Evolutionary conservation across 768 basidiomycete genomes (phyloP).

Genomic region (Calocybe cyanea): DNA sequence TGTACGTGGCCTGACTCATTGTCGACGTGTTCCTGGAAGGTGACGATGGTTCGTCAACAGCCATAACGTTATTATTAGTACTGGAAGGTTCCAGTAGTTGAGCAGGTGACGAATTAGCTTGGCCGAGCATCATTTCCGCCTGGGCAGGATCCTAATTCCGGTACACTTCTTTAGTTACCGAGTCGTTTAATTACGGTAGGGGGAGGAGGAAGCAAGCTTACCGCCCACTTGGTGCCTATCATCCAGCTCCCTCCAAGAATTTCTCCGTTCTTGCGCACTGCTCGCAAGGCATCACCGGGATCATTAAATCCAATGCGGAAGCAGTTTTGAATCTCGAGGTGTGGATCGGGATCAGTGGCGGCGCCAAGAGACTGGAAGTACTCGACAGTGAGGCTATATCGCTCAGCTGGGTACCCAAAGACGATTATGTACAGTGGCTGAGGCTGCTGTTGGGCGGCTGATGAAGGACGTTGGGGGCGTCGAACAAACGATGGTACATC

Average conservation of each 20-base stretch:
- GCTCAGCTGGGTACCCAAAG: constrained; percentile 86
- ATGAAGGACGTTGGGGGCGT: constrained; percentile 25
- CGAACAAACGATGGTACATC: constrained; percentile 38
- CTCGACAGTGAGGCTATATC: constrained; percentile 65
- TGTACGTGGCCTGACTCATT: constrained; percentile 27
- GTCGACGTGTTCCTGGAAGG: constrained; percentile 11
- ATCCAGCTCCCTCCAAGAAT: constrained; percentile 72
- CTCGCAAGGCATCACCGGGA: constrained; percentile 70
- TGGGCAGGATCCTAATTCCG: constrained; percentile 47
- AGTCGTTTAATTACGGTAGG: neutral
- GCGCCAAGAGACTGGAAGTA: constrained; percentile 75
- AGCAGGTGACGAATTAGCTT: constrained; percentile 20
- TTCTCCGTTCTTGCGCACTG: constrained; percentile 81
- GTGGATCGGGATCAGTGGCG: constrained; percentile 63
- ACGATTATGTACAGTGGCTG: constrained; percentile 67
- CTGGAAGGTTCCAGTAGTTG: constrained; percentile 19
- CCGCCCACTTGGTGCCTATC: constrained; percentile 86
- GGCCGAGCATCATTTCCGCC: constrained; percentile 51
- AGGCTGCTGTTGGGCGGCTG: constrained; percentile 22
- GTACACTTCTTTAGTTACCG: constrained; percentile 24
- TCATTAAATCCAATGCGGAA: constrained; percentile 76
- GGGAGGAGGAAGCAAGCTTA: constrained; percentile 37
- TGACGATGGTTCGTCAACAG: constrained; percentile 37
- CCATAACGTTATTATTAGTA: constrained; percentile 44
- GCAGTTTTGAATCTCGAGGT: constrained; percentile 71